Base-by-base conservation (phyloP, 306 rosid species). In the Arachis hypogaea region DNA sequence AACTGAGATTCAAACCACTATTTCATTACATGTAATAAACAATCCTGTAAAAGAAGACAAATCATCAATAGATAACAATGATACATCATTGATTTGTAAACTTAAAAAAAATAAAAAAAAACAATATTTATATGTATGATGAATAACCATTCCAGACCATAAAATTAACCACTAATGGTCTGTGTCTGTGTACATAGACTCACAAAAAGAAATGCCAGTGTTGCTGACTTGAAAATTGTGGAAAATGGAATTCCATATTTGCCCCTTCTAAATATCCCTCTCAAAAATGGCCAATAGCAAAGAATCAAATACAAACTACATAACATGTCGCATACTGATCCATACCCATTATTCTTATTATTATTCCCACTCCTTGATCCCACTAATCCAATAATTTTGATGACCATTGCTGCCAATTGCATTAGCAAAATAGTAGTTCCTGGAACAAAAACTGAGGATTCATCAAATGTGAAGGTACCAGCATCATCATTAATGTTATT, bases 361-460 rank as follows among this genome's bases (percentile, higher is more conserved):
- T 33, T 33, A 33, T 33, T 33, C 38, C 38, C 38, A 33, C 38
- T 33, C 38, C 38, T 33, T 49, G 11, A 59, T 11, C 78, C 63
- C 43, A 72, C 72, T 59, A 79, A 52, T 11, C 84, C 56, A 22
- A 77, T 59, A 3, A 86, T 63, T n/a, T 71, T 82, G 44, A 84
- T 66, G 10, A 11, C 64, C 40, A 86, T 46, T 14, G 84, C 84
- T 2, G 63, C 33, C 49, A 87, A 52, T 4, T 93, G 92, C 75
- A 89, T 1, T 30, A 90, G 40, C 80, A 89, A 83, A 40, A 89
- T 47, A 3, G 97, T 81, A 5, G 93, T 87, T 36, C 83, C 90
- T 2, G 87, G 86, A 44, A 93, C 62, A 50, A 89, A 89, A 1
- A 85, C 7, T 40, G 84, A 75, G 3, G 96, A 88, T 59, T 82